These are phyloP conservation scores for Penicillium subrubescens DNA, from an alignment of 495 filamentous ascomycete species.

Conservation along the genomic window DNA sequence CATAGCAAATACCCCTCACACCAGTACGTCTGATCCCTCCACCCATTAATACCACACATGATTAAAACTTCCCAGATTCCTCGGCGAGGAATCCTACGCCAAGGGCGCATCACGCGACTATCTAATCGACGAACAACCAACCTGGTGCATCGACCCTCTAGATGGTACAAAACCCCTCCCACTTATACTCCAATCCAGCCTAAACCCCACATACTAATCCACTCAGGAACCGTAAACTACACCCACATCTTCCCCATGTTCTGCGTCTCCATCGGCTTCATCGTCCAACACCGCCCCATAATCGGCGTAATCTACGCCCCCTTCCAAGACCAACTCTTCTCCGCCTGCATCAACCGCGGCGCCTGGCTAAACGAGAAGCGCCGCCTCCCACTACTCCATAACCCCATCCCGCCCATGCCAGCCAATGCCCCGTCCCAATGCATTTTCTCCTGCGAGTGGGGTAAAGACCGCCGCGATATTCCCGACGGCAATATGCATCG, in stretches of 20 bases:
- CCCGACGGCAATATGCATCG: constrained; percentile 63
- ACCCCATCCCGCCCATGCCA: constrained; percentile 62
- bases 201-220: not conserved
- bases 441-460: constrained; percentile 71
- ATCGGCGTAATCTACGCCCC: constrained; percentile 71
- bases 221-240: constrained; percentile 64
- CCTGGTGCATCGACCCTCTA: constrained; percentile 70
- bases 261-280: constrained; percentile 67
- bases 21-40: constrained; percentile 45
- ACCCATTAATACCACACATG: no score
- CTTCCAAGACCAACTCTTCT: constrained; percentile 65
- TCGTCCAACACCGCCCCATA: constrained; percentile 54
- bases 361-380: constrained; percentile 67
- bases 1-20: constrained; percentile 59
- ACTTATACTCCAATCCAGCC: not conserved
- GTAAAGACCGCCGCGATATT: constrained; percentile 65
- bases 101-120: constrained; percentile 60
- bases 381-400: constrained; percentile 57
- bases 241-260: constrained; percentile 75
- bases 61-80: no score
- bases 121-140: constrained; percentile 60
- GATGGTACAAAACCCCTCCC: constrained; percentile 47
- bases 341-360: constrained; percentile 59
- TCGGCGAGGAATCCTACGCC: constrained; percentile 72
- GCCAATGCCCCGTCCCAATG: constrained; percentile 64